Percentiles rank a stretch among this genome's conserved stretches.
Conservation (phyloP, 257 asterid genomes). For the Solanum tarijense region DNA sequence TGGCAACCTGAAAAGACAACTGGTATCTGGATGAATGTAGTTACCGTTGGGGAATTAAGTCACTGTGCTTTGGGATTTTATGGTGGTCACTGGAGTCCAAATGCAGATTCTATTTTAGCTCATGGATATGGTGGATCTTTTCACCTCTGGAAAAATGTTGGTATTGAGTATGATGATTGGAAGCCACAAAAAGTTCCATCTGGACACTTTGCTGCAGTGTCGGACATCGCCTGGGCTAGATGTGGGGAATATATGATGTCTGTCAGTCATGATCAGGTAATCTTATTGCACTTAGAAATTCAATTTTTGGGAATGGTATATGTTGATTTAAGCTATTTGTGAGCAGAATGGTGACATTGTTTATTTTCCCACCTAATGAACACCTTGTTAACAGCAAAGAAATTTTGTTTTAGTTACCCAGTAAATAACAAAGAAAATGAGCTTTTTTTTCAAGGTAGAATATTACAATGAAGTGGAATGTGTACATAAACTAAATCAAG, state of each 20-base stretch:
- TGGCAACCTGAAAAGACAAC: conserved; percentile 95
- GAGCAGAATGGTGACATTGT: not conserved
- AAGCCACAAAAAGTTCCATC: conserved; percentile 96
- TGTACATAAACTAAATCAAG: not conserved
- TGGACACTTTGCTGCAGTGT: conserved; percentile 87
- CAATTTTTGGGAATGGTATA: not conserved
- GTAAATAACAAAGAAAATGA: not conserved
- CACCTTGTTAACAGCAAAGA: not conserved
- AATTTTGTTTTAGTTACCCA: not conserved
- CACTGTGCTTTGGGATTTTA: conserved; percentile 95
- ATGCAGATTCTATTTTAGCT: conserved; percentile 63
- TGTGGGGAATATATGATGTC: conserved; percentile 70
- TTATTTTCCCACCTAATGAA: not conserved
- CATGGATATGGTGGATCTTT: conserved; percentile 98
- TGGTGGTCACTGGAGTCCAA: conserved; percentile 94
- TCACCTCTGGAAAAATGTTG: conserved; percentile 83
- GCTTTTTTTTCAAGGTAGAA: not conserved
- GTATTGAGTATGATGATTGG: conserved; percentile 69
- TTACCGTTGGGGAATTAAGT: conserved; percentile 90
- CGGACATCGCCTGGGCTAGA: conserved; percentile 83
- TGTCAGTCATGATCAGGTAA: conserved; percentile 96
- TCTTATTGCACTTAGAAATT: not conserved
- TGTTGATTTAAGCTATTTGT: not conserved
- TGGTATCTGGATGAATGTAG: conserved; percentile 96
- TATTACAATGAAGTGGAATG: not conserved